Percentiles rank a stretch among this genome's conserved stretches.
Conservation (phyloP, 768 basidiomycete species). For the Mycena capillaripes region DNA sequence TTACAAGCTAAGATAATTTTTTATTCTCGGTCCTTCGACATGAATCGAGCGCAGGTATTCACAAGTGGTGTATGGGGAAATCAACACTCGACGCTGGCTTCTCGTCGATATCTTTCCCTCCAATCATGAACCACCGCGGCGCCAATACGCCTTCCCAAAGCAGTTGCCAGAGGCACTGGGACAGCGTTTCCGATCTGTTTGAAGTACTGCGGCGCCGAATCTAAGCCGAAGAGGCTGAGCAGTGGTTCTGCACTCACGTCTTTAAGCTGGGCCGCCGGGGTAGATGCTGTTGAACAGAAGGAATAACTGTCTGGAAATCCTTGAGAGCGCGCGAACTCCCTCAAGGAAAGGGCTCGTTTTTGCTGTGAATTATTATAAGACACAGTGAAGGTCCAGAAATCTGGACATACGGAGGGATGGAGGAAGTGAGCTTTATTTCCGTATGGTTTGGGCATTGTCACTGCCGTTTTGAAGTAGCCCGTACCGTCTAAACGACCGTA, state of each 20-base stretch:
- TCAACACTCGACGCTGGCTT: conserved; percentile 3
- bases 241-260: conserved; percentile 16
- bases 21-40: too few relatives aligned
- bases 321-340: conserved; percentile 66
- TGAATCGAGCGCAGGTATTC: too few relatives aligned
- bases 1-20: too few relatives aligned
- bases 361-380: conserved; percentile 50
- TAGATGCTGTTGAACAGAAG: conserved; percentile 55
- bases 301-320: conserved; percentile 66
- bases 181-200: conserved; percentile 31
- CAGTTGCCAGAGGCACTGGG: conserved; percentile 20
- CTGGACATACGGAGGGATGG: conserved; percentile 16
- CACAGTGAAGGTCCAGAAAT: background rate
- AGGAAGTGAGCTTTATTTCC: background rate
- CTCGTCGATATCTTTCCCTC: background rate
- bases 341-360: conserved; percentile 62
- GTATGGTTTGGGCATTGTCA: conserved; percentile 12
- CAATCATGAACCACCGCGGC: conserved; percentile 8
- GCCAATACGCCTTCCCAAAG: conserved; percentile 26
- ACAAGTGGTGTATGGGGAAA: too few relatives aligned
- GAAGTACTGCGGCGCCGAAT: conserved; percentile 11
- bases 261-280: conserved; percentile 19
- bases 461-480: conserved; percentile 13
- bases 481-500: conserved; percentile 16
- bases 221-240: background rate